Evolutionary conservation across 2,329 filamentous ascomycete species (phyloP).

Genomic region (Colletotrichum cereale): DNA sequence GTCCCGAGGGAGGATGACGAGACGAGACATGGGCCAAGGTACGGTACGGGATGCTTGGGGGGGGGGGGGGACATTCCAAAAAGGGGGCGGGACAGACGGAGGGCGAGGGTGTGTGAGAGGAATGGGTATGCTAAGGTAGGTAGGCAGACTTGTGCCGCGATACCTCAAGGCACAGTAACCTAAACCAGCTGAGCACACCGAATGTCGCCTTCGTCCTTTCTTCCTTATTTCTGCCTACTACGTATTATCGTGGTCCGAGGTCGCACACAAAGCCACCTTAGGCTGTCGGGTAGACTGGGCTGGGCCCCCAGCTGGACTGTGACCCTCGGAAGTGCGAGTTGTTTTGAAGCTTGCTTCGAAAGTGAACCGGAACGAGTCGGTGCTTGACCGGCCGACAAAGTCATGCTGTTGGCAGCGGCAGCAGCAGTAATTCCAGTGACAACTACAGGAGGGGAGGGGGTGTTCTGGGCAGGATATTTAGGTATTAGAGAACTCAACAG

Average conservation of each 20-base stretch:
- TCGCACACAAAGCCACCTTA: background rate
- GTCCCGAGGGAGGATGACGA: conserved; percentile 34
- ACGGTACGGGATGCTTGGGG: background rate
- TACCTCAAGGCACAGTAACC: background rate
- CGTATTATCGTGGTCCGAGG: background rate
- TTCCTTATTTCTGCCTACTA: background rate
- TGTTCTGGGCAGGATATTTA: background rate
- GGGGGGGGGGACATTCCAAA: conserved; percentile 28
- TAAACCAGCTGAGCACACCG: background rate
- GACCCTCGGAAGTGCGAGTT: background rate
- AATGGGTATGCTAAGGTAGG: background rate
- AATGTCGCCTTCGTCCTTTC: conserved; percentile 2
- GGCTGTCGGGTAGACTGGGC: background rate
- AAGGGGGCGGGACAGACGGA: conserved; percentile 20
- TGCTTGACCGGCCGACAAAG: conserved; percentile 14
- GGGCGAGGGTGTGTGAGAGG: background rate
- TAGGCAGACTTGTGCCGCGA: background rate
- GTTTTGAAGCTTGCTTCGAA: conserved; percentile 6
- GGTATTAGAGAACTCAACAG: too few relatives aligned
- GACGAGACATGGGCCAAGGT: conserved; percentile 29
- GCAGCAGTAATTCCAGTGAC: background rate
- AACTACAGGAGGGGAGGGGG: background rate
- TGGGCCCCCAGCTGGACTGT: background rate
- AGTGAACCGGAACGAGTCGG: conserved; percentile 10
- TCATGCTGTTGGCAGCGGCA: background rate